Evolutionary conservation across 1,284 basidiomycete species (phyloP).

Genomic region (Trichosporon inkin): DNA sequence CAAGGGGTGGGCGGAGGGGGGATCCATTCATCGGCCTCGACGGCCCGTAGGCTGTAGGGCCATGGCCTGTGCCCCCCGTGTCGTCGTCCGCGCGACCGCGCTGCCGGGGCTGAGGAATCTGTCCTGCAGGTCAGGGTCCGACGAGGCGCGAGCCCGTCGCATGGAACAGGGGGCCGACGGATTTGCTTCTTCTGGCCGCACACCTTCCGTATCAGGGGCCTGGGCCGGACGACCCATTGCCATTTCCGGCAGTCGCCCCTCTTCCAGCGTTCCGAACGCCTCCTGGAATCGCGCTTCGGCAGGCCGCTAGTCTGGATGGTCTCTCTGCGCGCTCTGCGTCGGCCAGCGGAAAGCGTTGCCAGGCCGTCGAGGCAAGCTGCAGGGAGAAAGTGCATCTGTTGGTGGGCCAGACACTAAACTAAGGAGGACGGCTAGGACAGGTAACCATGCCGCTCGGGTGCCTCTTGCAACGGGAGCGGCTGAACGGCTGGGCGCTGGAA

Average conservation of each 20-base stretch:
- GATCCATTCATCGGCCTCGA: too few relatives aligned
- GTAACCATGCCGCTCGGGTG: not conserved
- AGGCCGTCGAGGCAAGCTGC: too few relatives aligned
- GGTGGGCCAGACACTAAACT: not conserved
- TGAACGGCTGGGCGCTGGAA: not conserved
- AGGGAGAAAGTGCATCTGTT: not conserved
- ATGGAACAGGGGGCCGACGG: not conserved
- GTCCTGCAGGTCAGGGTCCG: not conserved
- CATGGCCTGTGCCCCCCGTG: too few relatives aligned
- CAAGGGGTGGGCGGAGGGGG: too few relatives aligned
- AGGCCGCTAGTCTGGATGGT: not conserved
- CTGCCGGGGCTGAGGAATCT: not conserved
- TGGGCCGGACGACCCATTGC: constrained; percentile 2
- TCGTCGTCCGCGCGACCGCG: not conserved
- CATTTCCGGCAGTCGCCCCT: not conserved
- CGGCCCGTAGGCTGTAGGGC: too few relatives aligned
- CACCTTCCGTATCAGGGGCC: not conserved
- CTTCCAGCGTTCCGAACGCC: not conserved
- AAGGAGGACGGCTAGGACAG: not conserved
- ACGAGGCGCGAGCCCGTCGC: not conserved
- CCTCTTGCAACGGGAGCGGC: too few relatives aligned
- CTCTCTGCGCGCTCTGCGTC: not conserved
- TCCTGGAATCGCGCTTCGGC: not conserved
- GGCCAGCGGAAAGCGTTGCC: too few relatives aligned
- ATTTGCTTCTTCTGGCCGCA: constrained; percentile 1